Evolutionary conservation across 331 rosid genomes (phyloP).

Genomic region (Quercus phellos): DNA sequence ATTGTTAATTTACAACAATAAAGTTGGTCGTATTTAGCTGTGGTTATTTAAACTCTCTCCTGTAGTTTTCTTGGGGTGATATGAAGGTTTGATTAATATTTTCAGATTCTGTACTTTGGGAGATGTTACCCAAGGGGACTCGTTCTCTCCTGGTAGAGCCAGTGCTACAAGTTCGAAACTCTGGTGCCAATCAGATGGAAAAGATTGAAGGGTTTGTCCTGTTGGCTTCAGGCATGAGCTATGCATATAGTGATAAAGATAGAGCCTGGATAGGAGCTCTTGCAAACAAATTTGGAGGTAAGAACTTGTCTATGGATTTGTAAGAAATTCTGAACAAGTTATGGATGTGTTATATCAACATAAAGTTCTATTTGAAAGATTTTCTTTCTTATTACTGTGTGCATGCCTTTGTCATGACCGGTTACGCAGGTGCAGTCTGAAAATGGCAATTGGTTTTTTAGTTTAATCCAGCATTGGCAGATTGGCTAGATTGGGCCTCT

Average conservation of each 20-base stretch:
- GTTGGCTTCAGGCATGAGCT: constrained; percentile 58
- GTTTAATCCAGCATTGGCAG: neutral
- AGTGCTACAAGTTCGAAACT: constrained; percentile 29
- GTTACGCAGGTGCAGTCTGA: constrained; percentile 3
- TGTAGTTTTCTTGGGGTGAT: constrained; percentile 18
- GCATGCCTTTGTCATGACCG: neutral
- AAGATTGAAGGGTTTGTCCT: constrained; percentile 53
- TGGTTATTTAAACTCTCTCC: neutral
- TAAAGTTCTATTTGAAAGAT: neutral
- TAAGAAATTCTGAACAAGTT: constrained; percentile 15
- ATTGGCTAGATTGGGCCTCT: neutral
- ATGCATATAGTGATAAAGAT: constrained; percentile 69
- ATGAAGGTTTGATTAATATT: constrained; percentile 19
- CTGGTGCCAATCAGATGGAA: constrained; percentile 26
- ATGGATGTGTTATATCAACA: neutral
- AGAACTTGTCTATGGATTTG: constrained; percentile 6
- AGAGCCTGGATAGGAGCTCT: constrained; percentile 78
- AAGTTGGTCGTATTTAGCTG: neutral
- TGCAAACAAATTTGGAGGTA: constrained; percentile 56
- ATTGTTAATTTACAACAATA: neutral
- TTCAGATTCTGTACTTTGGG: constrained; percentile 73
- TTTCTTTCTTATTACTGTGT: neutral
- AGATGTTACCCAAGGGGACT: constrained; percentile 64
- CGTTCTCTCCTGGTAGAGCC: constrained; percentile 70
- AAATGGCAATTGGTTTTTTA: neutral